Evolutionary conservation across 768 basidiomycete genomes (phyloP), one percentile per base, ranked within the genome.

Genomic region (Tricholomella constricta): DNA sequence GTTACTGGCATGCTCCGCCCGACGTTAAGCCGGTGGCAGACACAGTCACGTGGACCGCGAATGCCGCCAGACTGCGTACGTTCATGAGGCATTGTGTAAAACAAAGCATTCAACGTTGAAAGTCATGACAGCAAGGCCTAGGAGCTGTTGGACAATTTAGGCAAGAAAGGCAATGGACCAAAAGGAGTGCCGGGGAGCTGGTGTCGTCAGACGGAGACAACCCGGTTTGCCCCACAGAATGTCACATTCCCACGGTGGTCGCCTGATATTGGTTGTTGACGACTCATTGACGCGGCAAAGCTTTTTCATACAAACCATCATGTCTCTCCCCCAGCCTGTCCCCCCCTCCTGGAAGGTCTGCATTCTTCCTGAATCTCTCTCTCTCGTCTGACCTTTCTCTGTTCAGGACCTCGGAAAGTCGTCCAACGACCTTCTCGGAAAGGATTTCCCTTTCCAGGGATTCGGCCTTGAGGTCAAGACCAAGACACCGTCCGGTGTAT

Each of bases 261-360:
- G 41, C 57, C 58, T 58, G 38, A 63, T 62, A 62, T 56, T 55
- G 52, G 48, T 44, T 59, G 51, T 40, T 55, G 38, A 44, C 48
- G 23, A 42, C 38, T 51, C 44, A 35, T 31, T 35, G 48, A 20
- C 55, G 26, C 49, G 51, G 27, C 42, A 55, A 58, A 55, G 31
- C 47, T 57, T 53, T 58, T 59, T 51, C 56, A 59, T 61, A 56
- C 59, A 35, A 60, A 62, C 63, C 67, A 68, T 40, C 60, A 94
- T 93, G 91, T 90, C 91, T 70, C 81, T 93, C 65, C 91, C 94
- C 71, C 94, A 96, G 67, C 92, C 94, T 58, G 94, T 97, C 64
- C 94, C 94, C 71, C 94, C 94, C 53, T 94, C 91, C 67, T 97
- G 94, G 94, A 95, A 95, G 86, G 94, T 88, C 61, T 31, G 32